Conservation (phyloP, 1,284 basidiomycete genomes). For the Lignosus rhinocerotis region DNA sequence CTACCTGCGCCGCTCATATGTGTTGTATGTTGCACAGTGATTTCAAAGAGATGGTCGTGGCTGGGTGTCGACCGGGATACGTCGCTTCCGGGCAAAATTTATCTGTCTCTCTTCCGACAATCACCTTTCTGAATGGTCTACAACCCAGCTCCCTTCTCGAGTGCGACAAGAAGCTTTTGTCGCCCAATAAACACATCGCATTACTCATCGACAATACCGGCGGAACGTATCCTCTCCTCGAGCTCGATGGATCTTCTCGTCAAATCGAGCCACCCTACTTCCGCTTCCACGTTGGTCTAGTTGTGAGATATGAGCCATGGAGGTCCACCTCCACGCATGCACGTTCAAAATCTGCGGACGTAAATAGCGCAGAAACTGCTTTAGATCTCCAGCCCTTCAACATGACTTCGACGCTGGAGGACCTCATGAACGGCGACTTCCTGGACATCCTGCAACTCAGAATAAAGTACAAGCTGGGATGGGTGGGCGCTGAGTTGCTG, state of each 20-base stretch:
- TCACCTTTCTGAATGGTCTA: not conserved
- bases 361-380: too few species aligned
- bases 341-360: not conserved
- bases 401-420: not conserved
- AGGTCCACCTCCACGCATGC: too few species aligned
- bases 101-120: not conserved
- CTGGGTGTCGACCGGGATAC: not conserved
- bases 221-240: not conserved
- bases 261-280: too few species aligned
- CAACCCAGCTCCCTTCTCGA: not conserved
- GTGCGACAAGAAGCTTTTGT: not conserved
- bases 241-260: not conserved
- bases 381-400: not conserved
- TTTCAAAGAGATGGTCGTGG: not conserved
- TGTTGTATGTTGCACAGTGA: not conserved
- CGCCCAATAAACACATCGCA: not conserved
- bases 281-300: not conserved
- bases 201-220: not conserved
- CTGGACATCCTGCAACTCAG: not conserved
- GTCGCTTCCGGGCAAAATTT: not conserved
- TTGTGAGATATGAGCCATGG: not conserved
- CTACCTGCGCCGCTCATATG: not conserved
- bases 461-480: not conserved
- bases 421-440: not conserved
- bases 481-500: not conserved